phyloP scores from a whole-genome alignment of 2,329 filamentous ascomycete species.

The Talaromyces sp. region DNA sequence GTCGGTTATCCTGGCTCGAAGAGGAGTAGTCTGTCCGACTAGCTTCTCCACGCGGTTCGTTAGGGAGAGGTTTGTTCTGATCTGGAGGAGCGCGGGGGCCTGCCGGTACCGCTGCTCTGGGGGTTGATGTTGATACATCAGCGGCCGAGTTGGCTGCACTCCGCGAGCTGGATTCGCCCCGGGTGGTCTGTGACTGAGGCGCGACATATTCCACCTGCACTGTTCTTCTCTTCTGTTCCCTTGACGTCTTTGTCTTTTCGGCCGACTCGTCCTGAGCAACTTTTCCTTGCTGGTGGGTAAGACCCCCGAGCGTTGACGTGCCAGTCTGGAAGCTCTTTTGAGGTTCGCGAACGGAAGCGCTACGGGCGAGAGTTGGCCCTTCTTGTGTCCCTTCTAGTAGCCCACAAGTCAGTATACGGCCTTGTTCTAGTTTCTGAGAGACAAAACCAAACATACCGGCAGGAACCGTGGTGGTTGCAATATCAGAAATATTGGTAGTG shows the following conservation, averaged over 20 bases:
- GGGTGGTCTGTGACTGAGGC: slow-evolving; percentile 77
- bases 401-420: background rate
- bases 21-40: slow-evolving; percentile 16
- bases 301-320: slow-evolving; percentile 51
- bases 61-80: slow-evolving; percentile 40
- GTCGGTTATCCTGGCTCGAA: slow-evolving; percentile 33
- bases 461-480: slow-evolving; percentile 71
- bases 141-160: slow-evolving; percentile 11
- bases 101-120: background rate
- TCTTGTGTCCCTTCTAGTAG: slow-evolving; percentile 50
- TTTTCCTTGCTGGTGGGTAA: slow-evolving; percentile 69
- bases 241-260: slow-evolving; percentile 54
- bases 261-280: slow-evolving; percentile 47
- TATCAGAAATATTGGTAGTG: slow-evolving; percentile 80
- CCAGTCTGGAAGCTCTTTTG: slow-evolving; percentile 59
- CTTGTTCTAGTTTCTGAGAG: slow-evolving; percentile 13
- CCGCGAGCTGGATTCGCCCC: slow-evolving; percentile 50
- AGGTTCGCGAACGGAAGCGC: slow-evolving; percentile 86
- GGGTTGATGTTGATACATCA: slow-evolving; percentile 16
- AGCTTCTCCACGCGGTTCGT: slow-evolving; percentile 9
- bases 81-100: slow-evolving; percentile 15
- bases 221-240: slow-evolving; percentile 87
- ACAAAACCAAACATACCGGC: slow-evolving; percentile 42
- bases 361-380: slow-evolving; percentile 65
- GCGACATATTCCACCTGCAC: slow-evolving; percentile 98